These are phyloP conservation scores for Entomortierella chlamydospora DNA, from an alignment of 192 early-diverging fungal species.

Conservation along the genomic window DNA sequence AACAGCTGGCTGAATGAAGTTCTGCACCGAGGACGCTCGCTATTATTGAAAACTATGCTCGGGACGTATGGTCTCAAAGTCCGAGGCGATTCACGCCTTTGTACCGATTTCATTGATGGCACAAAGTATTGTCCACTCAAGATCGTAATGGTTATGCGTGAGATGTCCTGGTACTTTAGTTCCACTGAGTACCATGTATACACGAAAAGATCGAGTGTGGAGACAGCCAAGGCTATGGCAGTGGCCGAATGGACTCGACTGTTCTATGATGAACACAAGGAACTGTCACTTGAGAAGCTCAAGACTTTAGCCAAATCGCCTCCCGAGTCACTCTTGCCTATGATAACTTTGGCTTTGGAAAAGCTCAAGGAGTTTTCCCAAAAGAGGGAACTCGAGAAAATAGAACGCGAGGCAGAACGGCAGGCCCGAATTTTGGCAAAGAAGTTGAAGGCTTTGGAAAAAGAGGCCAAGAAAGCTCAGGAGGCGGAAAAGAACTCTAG, in stretches of 20 bases:
- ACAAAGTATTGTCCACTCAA: not conserved
- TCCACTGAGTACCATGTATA: not conserved
- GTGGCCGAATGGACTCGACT: not conserved
- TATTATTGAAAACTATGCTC: not conserved
- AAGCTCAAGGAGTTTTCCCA: not conserved
- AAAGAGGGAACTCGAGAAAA: not conserved
- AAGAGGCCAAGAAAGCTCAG: not conserved
- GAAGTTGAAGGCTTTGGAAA: not conserved
- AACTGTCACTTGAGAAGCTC: not conserved
- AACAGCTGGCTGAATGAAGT: not conserved
- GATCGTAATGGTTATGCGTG: constrained; percentile 2
- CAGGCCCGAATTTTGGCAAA: not conserved
- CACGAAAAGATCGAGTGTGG: not conserved
- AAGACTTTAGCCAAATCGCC: not conserved
- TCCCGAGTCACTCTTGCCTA: not conserved
- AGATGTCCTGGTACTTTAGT: not conserved
- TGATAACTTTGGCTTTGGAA: not conserved
- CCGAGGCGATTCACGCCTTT: not conserved
- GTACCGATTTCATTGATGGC: constrained; percentile 2
- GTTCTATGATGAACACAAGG: not conserved
- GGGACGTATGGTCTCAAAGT: not conserved
- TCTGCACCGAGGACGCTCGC: not conserved
- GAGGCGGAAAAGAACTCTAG: not conserved
- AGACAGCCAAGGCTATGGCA: not conserved
- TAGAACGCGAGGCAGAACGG: not conserved